These are phyloP conservation scores for Fusarium sp. DNA, from an alignment of 2,329 filamentous ascomycete species.

Conservation along the genomic window DNA sequence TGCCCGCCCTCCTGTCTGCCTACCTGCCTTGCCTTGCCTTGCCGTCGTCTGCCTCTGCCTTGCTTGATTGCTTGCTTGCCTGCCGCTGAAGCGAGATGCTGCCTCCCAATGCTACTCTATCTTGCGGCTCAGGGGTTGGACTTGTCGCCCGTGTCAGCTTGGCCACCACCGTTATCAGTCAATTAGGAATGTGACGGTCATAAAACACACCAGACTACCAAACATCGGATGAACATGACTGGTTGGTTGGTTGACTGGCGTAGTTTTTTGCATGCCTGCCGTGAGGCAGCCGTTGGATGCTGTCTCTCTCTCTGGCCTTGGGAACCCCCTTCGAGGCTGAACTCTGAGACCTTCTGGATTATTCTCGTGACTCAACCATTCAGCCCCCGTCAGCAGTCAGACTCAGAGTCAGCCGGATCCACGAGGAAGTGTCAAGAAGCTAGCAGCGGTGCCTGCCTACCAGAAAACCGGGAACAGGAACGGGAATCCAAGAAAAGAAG, in stretches of 20 bases:
- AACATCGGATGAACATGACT: conserved; percentile 4
- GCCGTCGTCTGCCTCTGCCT: neutral
- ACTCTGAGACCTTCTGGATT: conserved; percentile 18
- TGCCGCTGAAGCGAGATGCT: conserved; percentile 32
- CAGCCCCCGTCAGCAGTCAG: conserved; percentile 27
- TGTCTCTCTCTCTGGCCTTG: neutral
- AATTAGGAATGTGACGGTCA: conserved; percentile 15
- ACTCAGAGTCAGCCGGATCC: conserved; percentile 18
- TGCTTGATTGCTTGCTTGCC: conserved; percentile 17
- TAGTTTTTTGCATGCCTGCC: conserved; percentile 5
- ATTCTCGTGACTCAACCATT: conserved; percentile 32
- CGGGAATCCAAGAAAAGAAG: conserved; percentile 7
- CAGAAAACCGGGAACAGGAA: conserved; percentile 14
- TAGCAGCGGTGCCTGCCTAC: conserved; percentile 1
- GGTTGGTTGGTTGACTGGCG: neutral
- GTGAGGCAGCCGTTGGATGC: conserved; percentile 13
- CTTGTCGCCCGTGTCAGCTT: conserved; percentile 19
- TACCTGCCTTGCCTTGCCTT: neutral
- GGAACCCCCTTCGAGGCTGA: neutral
- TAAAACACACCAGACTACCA: conserved; percentile 1
- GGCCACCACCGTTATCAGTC: conserved; percentile 20
- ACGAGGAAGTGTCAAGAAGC: conserved; percentile 18
- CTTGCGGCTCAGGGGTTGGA: conserved; percentile 30
- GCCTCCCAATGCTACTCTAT: conserved; percentile 29
- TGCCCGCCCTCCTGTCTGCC: neutral